These are phyloP conservation scores for Penicillium corylophilum DNA, from an alignment of 2,329 filamentous ascomycete genomes.

Conservation along the genomic window DNA sequence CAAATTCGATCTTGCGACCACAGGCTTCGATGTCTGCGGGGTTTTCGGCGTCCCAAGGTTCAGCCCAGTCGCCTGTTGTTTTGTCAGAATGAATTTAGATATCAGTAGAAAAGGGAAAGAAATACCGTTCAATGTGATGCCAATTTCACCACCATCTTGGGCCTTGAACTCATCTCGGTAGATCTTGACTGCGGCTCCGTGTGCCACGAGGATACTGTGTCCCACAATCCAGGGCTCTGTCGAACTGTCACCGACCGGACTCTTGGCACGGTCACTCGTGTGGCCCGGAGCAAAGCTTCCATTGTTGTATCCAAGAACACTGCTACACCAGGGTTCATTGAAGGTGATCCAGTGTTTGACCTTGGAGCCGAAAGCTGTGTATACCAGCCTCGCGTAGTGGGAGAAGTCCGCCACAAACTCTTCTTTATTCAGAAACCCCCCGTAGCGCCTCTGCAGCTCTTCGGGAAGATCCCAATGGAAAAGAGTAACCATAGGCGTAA, in stretches of 20 bases:
- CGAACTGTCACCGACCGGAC: slow-evolving; percentile 67
- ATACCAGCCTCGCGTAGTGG: slow-evolving; percentile 73
- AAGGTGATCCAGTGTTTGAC: slow-evolving; percentile 90
- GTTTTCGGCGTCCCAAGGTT: slow-evolving; percentile 79
- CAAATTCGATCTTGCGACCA: slow-evolving; percentile 80
- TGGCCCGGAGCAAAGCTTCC: slow-evolving; percentile 81
- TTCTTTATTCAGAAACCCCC: slow-evolving; percentile 73
- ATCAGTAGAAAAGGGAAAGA: background rate
- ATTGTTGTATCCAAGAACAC: slow-evolving; percentile 74
- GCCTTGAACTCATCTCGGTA: slow-evolving; percentile 81
- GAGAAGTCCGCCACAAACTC: slow-evolving; percentile 83
- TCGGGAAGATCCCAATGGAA: slow-evolving; percentile 89
- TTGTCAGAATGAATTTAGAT: background rate
- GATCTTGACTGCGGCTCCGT: slow-evolving; percentile 75
- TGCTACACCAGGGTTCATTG: slow-evolving; percentile 86
- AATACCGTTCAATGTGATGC: slow-evolving; percentile 79
- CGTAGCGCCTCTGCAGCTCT: slow-evolving; percentile 74
- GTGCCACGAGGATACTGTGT: slow-evolving; percentile 76
- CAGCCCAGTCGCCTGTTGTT: slow-evolving; percentile 65
- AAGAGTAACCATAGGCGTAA: slow-evolving; percentile 77
- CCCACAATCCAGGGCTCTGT: slow-evolving; percentile 81
- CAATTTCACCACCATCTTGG: slow-evolving; percentile 71
- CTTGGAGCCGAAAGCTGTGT: slow-evolving; percentile 68
- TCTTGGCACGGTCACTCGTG: slow-evolving; percentile 72
- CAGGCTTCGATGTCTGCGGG: slow-evolving; percentile 72